Percentiles rank a stretch among this genome's conserved stretches.
phyloP scores from a whole-genome alignment of 1,284 basidiomycete genomes.

The Fomitopsis betulina region DNA sequence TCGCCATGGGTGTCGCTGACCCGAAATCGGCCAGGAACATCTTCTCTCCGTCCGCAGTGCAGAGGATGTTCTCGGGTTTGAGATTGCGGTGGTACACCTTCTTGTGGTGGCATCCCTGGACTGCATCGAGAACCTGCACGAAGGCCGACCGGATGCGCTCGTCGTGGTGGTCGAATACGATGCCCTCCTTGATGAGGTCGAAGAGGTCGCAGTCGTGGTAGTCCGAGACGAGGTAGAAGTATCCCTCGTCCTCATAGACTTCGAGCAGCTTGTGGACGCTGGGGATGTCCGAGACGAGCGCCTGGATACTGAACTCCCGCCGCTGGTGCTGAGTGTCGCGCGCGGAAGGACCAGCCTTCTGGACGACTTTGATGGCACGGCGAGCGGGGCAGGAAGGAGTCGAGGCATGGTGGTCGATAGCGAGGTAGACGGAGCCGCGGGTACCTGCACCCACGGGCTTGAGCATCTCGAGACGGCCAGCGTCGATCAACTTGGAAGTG shows the following conservation, averaged over 20 bases:
- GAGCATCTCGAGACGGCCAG: background rate
- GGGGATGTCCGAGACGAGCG: constrained; percentile 50
- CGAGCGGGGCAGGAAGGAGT: constrained; percentile 7
- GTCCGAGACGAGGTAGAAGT: constrained; percentile 59
- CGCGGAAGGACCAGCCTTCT: constrained; percentile 11
- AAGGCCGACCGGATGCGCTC: constrained; percentile 46
- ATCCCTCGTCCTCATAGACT: constrained; percentile 43
- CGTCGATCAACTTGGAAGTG: background rate
- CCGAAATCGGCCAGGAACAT: constrained; percentile 68
- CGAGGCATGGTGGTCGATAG: constrained; percentile 17
- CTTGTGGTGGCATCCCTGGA: constrained; percentile 54
- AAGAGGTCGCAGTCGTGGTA: constrained; percentile 64
- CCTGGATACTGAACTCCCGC: constrained; percentile 39
- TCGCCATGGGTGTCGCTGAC: constrained; percentile 50
- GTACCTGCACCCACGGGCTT: constrained; percentile 26
- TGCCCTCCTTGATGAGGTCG: constrained; percentile 50
- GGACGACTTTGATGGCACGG: constrained; percentile 24
- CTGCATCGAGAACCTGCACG: constrained; percentile 58
- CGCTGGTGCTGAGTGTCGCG: constrained; percentile 5
- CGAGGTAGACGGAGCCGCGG: constrained; percentile 30
- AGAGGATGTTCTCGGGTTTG: constrained; percentile 73
- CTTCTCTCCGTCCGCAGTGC: constrained; percentile 37
- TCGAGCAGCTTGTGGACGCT: constrained; percentile 55
- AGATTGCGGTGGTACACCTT: constrained; percentile 71
- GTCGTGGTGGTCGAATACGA: constrained; percentile 45